Conservation (phyloP, 176 grass and related monocot genomes). For the Musa schizocarpa region DNA sequence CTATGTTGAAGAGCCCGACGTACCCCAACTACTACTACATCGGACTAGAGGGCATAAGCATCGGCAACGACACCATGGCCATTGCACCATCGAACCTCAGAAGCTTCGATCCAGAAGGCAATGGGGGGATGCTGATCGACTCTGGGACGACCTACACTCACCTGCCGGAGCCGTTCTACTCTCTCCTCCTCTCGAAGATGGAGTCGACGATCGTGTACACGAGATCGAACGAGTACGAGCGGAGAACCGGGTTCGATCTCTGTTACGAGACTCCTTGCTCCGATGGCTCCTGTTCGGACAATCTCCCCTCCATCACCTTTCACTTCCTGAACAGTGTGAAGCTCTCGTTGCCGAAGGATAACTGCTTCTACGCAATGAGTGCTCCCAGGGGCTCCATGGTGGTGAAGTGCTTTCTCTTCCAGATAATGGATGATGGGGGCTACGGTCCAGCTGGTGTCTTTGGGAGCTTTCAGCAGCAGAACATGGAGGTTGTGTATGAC, state of each 20-base stretch:
- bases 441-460: constrained; percentile 23
- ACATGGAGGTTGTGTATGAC: constrained; percentile 42
- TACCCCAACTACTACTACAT: constrained; percentile 43
- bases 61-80: background rate
- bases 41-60: constrained; percentile 23
- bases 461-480: constrained; percentile 50
- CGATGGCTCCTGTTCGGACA: background rate
- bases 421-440: constrained; percentile 23
- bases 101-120: constrained; percentile 15
- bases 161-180: constrained; percentile 37
- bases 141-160: constrained; percentile 43
- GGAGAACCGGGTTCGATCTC: constrained; percentile 17
- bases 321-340: constrained; percentile 12
- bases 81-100: background rate
- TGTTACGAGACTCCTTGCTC: constrained; percentile 21
- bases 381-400: constrained; percentile 23
- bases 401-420: constrained; percentile 38
- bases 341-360: constrained; percentile 32
- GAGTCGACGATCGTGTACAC: background rate
- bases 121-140: constrained; percentile 36
- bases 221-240: constrained; percentile 12
- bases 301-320: constrained; percentile 14
- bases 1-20: constrained; percentile 24
- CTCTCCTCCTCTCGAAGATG: background rate
- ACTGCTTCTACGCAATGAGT: constrained; percentile 39